Base-by-base conservation (phyloP, 225 moss, liverwort and hornwort species). In the Polytrichum commune region DNA sequence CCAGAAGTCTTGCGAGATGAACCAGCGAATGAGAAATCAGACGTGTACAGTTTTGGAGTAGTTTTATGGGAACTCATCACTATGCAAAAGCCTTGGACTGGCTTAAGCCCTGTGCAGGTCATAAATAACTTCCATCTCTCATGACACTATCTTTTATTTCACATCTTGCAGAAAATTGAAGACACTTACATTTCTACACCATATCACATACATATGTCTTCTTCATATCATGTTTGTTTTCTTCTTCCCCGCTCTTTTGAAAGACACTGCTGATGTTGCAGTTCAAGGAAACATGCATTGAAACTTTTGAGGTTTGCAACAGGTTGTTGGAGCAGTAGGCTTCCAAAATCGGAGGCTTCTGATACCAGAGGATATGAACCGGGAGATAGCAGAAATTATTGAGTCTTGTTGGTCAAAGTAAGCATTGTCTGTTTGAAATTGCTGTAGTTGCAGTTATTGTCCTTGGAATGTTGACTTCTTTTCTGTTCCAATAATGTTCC, bases 271-370 rank as follows among this genome's bases (percentile, higher is more conserved):
- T 38, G 38, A 38, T 38, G 38, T 16, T 46, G 16, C 13, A 46
- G 46, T 46, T 16, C 4, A 46, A 46, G 46, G 16, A 46, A 46
- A 16, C 46, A 46, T 46, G 46, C 46, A 46, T 46, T 46, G 46
- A 46, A 46, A 16, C 3, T 46, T 16, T 46, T 46, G 46, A 46
- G 46, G 46, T 46, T 46, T 46, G 46, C 46, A 46, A 58, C 79
- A 88, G 85, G 89, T 89, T 66, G 83, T 89, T 13, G 89, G 89
- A 66, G 89, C 83, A 5, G 89, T 89, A 28, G 89, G 85, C 16
- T 89, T 85, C 30, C 89, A 89, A 73, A 76, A 83, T 66, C 68
- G 85, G 64, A 80, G 89, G 26, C 83, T 89, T 2, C 72, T 76
- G 27, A 83, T 89, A 60, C 89, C 89, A 16, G 67, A 74, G 60